These are phyloP conservation scores for Capniomyces stellatus DNA, from an alignment of 371 early-diverging fungal species.

Conservation along the genomic window DNA sequence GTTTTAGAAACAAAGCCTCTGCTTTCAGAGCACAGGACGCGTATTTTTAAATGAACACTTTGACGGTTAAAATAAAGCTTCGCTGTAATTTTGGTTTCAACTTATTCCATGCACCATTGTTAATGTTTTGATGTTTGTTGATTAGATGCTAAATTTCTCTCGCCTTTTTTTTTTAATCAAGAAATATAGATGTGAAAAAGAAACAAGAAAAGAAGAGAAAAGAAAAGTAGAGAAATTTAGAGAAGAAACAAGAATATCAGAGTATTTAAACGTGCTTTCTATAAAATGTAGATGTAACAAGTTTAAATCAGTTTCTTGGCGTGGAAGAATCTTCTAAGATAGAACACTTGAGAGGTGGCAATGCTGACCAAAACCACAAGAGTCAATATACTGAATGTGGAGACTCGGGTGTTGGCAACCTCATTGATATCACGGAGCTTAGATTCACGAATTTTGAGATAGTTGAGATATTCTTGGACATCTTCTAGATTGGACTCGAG, in stretches of 20 bases:
- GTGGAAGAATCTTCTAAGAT: constrained; percentile 67
- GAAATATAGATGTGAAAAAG: too few relatives aligned
- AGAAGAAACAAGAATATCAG: neutral
- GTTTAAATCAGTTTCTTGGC: constrained; percentile 63
- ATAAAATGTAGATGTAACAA: neutral
- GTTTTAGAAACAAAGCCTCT: too few relatives aligned
- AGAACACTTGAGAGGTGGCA: constrained; percentile 66
- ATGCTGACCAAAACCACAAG: constrained; percentile 43
- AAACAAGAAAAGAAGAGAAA: neutral
- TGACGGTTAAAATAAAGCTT: too few relatives aligned
- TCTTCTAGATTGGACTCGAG: constrained; percentile 56
- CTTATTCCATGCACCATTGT: too few relatives aligned
- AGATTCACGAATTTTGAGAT: constrained; percentile 55
- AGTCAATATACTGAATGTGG: constrained; percentile 51
- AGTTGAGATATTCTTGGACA: constrained; percentile 60
- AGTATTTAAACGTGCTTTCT: neutral
- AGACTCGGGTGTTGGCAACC: constrained; percentile 66
- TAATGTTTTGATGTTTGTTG: too few relatives aligned
- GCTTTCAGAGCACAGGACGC: too few relatives aligned
- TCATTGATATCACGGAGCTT: constrained; percentile 78
- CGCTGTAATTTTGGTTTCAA: too few relatives aligned
- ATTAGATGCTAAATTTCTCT: too few relatives aligned
- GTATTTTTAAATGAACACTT: too few relatives aligned
- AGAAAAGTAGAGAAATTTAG: neutral
- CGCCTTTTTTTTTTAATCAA: too few relatives aligned